Percentiles rank a stretch among this genome's conserved stretches.
These are phyloP conservation scores for Lecanoromycetidae sp. DNA, from an alignment of 2,329 filamentous ascomycete species.

Conservation along the genomic window DNA sequence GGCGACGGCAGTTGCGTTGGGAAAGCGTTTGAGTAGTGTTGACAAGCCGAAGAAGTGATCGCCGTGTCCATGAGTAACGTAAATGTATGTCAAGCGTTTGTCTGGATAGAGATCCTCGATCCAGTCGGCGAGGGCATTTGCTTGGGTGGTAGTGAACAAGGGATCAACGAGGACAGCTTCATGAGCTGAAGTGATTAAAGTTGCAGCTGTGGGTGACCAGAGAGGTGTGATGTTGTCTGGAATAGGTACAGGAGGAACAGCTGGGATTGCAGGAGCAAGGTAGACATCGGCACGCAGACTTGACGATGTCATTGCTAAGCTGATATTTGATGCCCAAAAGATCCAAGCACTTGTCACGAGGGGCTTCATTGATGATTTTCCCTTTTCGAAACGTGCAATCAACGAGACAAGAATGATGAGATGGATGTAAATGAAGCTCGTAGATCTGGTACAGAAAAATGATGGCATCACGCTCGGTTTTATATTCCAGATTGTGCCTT, in stretches of 20 bases:
- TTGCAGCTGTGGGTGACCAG: not conserved
- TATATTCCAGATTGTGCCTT: no score
- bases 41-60: slow-evolving; percentile 32
- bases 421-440: no score
- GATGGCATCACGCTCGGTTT: no score
- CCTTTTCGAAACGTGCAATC: no score
- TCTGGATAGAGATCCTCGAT: slow-evolving; percentile 25
- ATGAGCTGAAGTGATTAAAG: not conserved
- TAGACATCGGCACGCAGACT: slow-evolving; percentile 15
- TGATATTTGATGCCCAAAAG: no score
- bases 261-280: slow-evolving; percentile 15
- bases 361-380: no score
- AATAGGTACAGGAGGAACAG: slow-evolving; percentile 9
- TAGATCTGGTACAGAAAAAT: no score
- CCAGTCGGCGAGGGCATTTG: slow-evolving; percentile 22
- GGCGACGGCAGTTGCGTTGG: slow-evolving; percentile 18
- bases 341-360: no score
- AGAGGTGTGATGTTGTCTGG: not conserved
- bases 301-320: no score
- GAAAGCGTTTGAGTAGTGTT: slow-evolving; percentile 24
- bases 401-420: no score
- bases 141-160: not conserved
- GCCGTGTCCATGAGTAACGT: slow-evolving; percentile 23
- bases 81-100: not conserved
- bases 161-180: not conserved